Base-by-base conservation (phyloP, 179 eudicot genomes). In the Patellifolia procumbens region DNA sequence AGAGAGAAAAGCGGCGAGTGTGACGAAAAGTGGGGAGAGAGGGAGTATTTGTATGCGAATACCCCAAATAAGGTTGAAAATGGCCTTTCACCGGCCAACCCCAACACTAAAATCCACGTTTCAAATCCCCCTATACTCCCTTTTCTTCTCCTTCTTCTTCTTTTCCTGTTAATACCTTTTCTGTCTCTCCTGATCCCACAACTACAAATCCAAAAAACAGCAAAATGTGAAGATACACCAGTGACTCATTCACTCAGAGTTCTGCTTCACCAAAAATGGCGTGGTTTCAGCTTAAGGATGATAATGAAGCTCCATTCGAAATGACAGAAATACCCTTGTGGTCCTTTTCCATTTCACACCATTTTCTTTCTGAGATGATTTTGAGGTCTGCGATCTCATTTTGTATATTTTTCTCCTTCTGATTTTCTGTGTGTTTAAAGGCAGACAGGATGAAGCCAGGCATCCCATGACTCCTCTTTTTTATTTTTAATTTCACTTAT, bases 381-480 rank as follows among this genome's bases (percentile, higher is more conserved):
- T 56, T 24, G n/a, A 77, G 80, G 37, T 59, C 73, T 61, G 20
- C 80, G 64, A 73, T 80, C 82, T 55, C 56, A 56, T 51, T 53
- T 67, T 72, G 7, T 64, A 66, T 68, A 65, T 45, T 46, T 74
- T 68, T 72, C 79, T 58, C 79, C 73, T 66, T 61, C 35, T 65
- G 51, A 49, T 75, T 68, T 68, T 17, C n/a, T 79, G 82, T 75
- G 76, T 76, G 78, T 85, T 79, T 66, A 77, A 78, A 58, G 90
- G 90, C 90, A 87, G 81, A 87, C 90, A 85, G 90, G 85, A 78
- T 83, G 84, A 64, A 85, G 88, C 88, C 90, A 87, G 90, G 90
- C 90, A 87, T 72, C 76, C 74, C 46, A 63, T 51, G 17, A 16
- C 35, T 61, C 7, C 5, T 15, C 29, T 8, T 31, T 61, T 34